Conservation (phyloP, 1,284 basidiomycete species). For the Rhodotorula sp. region DNA sequence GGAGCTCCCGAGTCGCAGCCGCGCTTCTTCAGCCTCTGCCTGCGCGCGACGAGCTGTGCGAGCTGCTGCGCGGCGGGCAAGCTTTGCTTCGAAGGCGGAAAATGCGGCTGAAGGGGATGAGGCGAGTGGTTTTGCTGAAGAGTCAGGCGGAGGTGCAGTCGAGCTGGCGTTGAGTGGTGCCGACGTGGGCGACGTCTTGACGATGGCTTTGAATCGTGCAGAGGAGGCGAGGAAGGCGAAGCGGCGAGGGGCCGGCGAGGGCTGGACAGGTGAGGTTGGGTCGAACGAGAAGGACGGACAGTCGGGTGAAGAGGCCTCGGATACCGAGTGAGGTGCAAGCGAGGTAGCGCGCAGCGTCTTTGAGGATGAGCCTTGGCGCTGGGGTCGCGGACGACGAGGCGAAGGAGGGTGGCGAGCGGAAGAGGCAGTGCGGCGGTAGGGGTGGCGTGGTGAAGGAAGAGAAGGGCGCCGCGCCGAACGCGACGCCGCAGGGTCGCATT, state of each 20-base stretch:
- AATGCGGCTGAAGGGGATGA: not conserved
- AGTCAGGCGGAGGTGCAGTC: too few species aligned
- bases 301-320: not conserved
- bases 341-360: not conserved
- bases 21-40: not conserved
- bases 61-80: not conserved
- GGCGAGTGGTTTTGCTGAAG: too few species aligned
- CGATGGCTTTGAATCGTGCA: too few species aligned
- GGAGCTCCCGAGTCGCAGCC: not conserved
- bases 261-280: constrained; percentile 1
- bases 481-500: too few species aligned
- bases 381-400: not conserved
- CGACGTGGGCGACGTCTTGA: too few species aligned
- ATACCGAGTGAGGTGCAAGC: not conserved
- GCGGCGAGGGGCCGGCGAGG: not conserved
- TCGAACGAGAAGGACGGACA: not conserved
- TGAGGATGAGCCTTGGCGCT: not conserved
- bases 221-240: not conserved
- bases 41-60: not conserved
- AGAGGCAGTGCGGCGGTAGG: not conserved
- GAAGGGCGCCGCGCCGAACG: too few species aligned
- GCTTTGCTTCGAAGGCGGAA: not conserved
- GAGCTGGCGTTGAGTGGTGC: not conserved
- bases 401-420: not conserved
- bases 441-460: not conserved